Evolutionary conservation across 2,329 filamentous ascomycete species (phyloP).

Genomic region (Aureobasidium sp.): DNA sequence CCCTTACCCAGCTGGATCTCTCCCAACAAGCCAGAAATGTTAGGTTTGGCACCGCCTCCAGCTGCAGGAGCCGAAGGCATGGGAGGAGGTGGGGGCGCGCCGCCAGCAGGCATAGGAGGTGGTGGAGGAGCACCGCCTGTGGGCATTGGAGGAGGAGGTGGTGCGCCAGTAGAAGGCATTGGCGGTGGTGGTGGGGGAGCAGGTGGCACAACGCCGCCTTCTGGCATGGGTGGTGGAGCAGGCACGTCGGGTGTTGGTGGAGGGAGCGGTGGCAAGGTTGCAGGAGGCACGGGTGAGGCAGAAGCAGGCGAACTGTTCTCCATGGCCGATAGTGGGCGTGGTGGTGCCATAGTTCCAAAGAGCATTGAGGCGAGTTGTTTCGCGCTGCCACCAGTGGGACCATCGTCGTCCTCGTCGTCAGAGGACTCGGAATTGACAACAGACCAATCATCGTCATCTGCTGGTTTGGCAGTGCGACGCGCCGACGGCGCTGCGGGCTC

Average conservation of each 20-base stretch:
- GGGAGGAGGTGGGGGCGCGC: slow-evolving; percentile 46
- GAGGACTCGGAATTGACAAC: slow-evolving; percentile 65
- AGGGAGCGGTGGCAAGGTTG: slow-evolving; percentile 6
- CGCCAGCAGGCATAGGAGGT: slow-evolving; percentile 21
- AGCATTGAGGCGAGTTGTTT: slow-evolving; percentile 90
- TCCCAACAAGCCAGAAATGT: slow-evolving; percentile 58
- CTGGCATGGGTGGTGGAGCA: slow-evolving; percentile 26
- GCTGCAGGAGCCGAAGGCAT: slow-evolving; percentile 20
- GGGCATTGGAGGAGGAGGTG: slow-evolving; percentile 37
- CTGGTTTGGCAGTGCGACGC: slow-evolving; percentile 49
- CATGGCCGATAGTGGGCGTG: slow-evolving; percentile 75
- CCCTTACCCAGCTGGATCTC: slow-evolving; percentile 74
- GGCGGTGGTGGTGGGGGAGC: slow-evolving; percentile 39
- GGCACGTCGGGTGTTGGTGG: slow-evolving; percentile 37
- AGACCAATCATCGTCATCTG: slow-evolving; percentile 70
- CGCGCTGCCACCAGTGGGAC: slow-evolving; percentile 71
- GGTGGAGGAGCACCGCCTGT: slow-evolving; percentile 26
- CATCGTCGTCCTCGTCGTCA: slow-evolving; percentile 65
- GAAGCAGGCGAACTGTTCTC: slow-evolving; percentile 40
- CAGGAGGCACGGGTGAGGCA: slow-evolving; percentile 36
- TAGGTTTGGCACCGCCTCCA: slow-evolving; percentile 25
- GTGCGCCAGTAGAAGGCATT: slow-evolving; percentile 32
- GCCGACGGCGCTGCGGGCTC: slow-evolving; percentile 36
- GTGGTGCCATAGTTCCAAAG: slow-evolving; percentile 94
- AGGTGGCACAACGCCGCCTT: slow-evolving; percentile 16